phyloP scores from a whole-genome alignment of 768 basidiomycete species.

The Leccinum variicolor region DNA sequence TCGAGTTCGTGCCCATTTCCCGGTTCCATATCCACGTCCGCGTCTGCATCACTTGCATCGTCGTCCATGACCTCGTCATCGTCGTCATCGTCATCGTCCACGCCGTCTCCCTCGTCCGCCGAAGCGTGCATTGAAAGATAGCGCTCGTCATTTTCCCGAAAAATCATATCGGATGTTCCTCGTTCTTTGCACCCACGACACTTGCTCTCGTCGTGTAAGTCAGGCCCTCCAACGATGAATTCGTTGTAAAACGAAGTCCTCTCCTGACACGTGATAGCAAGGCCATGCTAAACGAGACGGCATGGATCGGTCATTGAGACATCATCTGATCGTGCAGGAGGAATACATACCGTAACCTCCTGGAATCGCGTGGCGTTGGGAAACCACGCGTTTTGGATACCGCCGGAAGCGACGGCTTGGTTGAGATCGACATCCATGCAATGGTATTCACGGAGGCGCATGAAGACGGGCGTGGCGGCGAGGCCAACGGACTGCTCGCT shows the following conservation, averaged over 20 bases:
- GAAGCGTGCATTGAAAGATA: constrained; percentile 18
- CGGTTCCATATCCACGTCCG: constrained; percentile 25
- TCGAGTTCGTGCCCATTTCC: constrained; percentile 21
- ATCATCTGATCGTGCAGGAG: not conserved
- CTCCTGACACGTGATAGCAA: constrained; percentile 22
- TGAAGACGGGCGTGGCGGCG: constrained; percentile 50
- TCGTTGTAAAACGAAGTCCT: constrained; percentile 38
- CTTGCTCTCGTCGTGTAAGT: constrained; percentile 40
- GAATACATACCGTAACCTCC: constrained; percentile 25
- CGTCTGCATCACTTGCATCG: constrained; percentile 21
- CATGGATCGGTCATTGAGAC: not conserved
- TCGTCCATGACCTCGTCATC: constrained; percentile 29
- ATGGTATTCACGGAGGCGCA: constrained; percentile 56
- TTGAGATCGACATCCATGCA: constrained; percentile 39
- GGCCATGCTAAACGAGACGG: constrained; percentile 15
- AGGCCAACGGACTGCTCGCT: constrained; percentile 35
- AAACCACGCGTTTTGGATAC: constrained; percentile 43
- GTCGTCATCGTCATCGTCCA: constrained; percentile 27
- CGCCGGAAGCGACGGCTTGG: constrained; percentile 31
- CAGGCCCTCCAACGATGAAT: constrained; percentile 35
- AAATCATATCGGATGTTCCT: constrained; percentile 27
- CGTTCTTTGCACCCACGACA: constrained; percentile 34
- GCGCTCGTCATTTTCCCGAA: constrained; percentile 23
- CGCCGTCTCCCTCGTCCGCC: constrained; percentile 5
- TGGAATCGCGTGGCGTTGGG: constrained; percentile 16